Evolutionary conservation across 108 stramenopile genomes (phyloP), one percentile per base, ranked within the genome.

Genomic region (Cyclotella choctawhatcheeana): DNA sequence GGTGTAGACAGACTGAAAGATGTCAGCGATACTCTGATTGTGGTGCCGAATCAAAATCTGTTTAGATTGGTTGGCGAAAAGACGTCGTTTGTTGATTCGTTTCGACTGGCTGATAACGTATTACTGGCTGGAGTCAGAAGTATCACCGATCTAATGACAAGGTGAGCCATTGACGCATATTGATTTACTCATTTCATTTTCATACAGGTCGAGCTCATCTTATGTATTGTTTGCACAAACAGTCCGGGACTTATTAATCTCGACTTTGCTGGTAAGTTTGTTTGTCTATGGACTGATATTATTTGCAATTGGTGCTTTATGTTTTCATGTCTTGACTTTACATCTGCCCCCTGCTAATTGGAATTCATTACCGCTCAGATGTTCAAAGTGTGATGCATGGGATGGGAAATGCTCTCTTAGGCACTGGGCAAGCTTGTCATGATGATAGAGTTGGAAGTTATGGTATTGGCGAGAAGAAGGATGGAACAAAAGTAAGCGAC

Each of bases 191-290:
- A n/a, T n/a, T n/a, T n/a, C n/a, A n/a, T n/a, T n/a, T n/a, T n/a
- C n/a, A n/a, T n/a, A n/a, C n/a, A n/a, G n/a, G n/a, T n/a, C n/a
- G n/a, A n/a, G n/a, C n/a, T n/a, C n/a, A n/a, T n/a, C n/a, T n/a
- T n/a, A n/a, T n/a, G n/a, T n/a, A n/a, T n/a, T n/a, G n/a, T n/a
- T n/a, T n/a, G n/a, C n/a, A n/a, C n/a, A n/a, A n/a, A n/a, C n/a
- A n/a, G 79, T 52, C 93, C 91, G 34, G 93, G 91, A 13, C 48
- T 94, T 21, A 89, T 94, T 64, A 94, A 94, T 72, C 79, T 92
- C 5, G 93, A 92, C 52, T 94, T 94, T 82, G 93, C 91, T 14
- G n/a, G n/a, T n/a, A n/a, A n/a, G n/a, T n/a, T n/a, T n/a, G n/a
- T n/a, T n/a, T n/a, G n/a, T n/a, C n/a, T n/a, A n/a, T n/a, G n/a